Evolutionary conservation across 208 protist genomes (phyloP).

Genomic region (Vickermania spadyakhi): DNA sequence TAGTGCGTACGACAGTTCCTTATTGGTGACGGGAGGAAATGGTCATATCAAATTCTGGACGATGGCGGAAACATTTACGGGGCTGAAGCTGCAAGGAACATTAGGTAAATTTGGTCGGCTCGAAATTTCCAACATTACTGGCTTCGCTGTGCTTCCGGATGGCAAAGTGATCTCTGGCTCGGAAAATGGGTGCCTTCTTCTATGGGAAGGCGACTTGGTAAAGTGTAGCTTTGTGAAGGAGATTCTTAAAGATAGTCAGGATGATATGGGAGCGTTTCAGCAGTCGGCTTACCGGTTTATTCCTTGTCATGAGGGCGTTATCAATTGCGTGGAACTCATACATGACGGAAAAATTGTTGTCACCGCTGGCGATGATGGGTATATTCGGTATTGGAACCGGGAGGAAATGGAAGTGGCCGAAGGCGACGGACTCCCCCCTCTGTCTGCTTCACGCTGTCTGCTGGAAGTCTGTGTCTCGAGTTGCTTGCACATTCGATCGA

Average conservation of each 20-base stretch:
- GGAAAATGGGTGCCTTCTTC: constrained; percentile 90
- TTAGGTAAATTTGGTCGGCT: constrained; percentile 97
- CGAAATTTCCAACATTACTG: constrained; percentile 94
- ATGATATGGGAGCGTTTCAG: constrained; percentile 12
- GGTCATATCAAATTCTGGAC: constrained; percentile 98
- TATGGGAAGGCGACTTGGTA: constrained; percentile 97
- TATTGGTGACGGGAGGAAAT: constrained; percentile 89
- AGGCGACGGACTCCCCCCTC: constrained; percentile 57
- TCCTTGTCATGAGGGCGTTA: constrained; percentile 80
- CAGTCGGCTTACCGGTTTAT: constrained; percentile 20
- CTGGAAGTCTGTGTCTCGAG: constrained; percentile 48
- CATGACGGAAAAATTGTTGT: constrained; percentile 69
- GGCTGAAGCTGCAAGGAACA: constrained; percentile 94
- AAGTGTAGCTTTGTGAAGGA: constrained; percentile 85
- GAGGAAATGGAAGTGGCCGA: constrained; percentile 89
- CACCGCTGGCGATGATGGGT: constrained; percentile 94
- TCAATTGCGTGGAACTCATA: constrained; percentile 83
- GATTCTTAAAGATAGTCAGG: constrained; percentile 12
- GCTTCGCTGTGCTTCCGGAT: constrained; percentile 90
- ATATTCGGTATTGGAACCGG: constrained; percentile 92
- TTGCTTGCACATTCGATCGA: constrained; percentile 45
- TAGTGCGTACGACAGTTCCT: constrained; percentile 85
- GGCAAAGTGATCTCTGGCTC: constrained; percentile 94
- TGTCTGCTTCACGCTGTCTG: constrained; percentile 74
- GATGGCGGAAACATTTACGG: constrained; percentile 97